Conservation (phyloP, 306 rosid genomes). For the Castanospermum australe region DNA sequence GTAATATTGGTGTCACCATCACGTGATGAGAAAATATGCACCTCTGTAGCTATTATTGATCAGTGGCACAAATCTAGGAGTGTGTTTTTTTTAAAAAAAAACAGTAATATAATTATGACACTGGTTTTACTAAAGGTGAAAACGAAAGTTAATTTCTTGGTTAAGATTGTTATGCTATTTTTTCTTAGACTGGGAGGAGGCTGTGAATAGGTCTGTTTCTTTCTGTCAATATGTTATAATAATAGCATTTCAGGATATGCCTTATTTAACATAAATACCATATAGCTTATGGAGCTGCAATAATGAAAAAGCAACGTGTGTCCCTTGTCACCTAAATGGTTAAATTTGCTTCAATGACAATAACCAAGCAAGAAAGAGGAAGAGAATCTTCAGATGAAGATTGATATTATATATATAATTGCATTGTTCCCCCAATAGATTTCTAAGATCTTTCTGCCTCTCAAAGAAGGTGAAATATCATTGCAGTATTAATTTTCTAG, state of each 20-base stretch:
- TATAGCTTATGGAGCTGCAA: not conserved
- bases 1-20: conserved; percentile 30
- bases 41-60: conserved; percentile 9
- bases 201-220: not conserved
- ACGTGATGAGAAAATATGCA: conserved; percentile 13
- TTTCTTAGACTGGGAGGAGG: not conserved
- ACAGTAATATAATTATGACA: not conserved
- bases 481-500: conserved; percentile 24
- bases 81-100: not conserved
- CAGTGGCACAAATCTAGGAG: conserved; percentile 4
- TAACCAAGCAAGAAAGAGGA: not conserved
- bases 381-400: conserved; percentile 32
- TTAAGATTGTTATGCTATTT: not conserved
- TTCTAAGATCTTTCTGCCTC: conserved; percentile 23
- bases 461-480: conserved; percentile 32
- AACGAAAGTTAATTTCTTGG: conserved; percentile 1
- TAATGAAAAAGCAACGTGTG: conserved; percentile 20
- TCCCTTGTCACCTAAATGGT: conserved; percentile 18
- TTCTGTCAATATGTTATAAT: not conserved
- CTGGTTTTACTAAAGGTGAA: conserved; percentile 15
- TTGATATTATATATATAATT: conserved; percentile 25
- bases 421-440: not conserved
- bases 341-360: conserved; percentile 22
- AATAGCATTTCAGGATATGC: not conserved
- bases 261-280: conserved; percentile 10